Evolutionary conservation across 78 protist species (phyloP), one percentile per base, ranked within the genome.

Genomic region (Dictyostelium brefeldianum): DNA sequence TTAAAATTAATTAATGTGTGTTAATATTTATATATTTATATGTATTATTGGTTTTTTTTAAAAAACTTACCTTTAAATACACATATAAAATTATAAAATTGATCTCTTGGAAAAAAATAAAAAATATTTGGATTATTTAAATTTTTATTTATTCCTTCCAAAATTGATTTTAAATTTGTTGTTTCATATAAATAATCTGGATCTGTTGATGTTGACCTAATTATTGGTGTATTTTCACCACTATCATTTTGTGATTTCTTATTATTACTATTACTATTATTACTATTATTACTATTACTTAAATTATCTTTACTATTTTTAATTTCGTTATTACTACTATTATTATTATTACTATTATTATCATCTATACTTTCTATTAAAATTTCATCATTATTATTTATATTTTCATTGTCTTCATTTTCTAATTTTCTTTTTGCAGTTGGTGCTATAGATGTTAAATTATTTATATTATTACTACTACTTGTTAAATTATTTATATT

Each of bases 41-140:
- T 73, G 10, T 53, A 3, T 8, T 53, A 15, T 53, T 53, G 10
- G 10, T 53, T 53, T 53, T 53, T 53, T 53, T 25, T 20, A 47
- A 22, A 20, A 8, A 17, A 78, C 36, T 29, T 84, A 84, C 91
- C 92, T 77, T 64, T 70, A 64, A 77, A 87, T 74, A 75, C 78
- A 77, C 92, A 87, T 12, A 87, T 87, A 69, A 87, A 87, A 87
- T 87, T 74, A 77, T 14, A 64, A 50, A 50, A 77, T 62, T 87
- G 92, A 62, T 87, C 92, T 36, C 83, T 54, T 87, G 92, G 92
- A 29, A 87, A 87, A 54, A 71, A 71, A 71, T 43, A 46, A 71
- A 43, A 46, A 71, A 43, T 71, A 71, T 71, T 71, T 71, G 48
- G 36, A 71, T 31, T 31, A 71, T 71, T 71, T 43, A 43, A 71